Evolutionary conservation across 768 basidiomycete genomes (phyloP), one percentile per base, ranked within the genome.

Genomic region (Coprinellus aureogranulatus): DNA sequence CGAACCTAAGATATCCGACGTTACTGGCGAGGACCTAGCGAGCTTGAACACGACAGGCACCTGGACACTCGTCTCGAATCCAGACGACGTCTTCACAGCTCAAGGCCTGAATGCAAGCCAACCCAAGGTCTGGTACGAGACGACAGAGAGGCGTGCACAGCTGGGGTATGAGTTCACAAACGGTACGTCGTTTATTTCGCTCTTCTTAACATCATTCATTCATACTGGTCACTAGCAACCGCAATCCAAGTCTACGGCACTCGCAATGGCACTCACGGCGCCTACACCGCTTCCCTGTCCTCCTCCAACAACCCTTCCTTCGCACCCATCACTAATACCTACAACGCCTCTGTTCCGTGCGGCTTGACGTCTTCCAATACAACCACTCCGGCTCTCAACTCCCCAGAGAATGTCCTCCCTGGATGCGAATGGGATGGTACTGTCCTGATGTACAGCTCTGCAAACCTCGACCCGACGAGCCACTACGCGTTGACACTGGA

Each of bases 221-320:
- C 22, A 23, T 22, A 1, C 14, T 5, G 16, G 20, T 26, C 16
- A 14, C 2, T 30, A 58, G 57, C 51, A 18, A 53, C 51, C 22
- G 57, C 34, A n/a, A 28, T 58, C 16, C 57, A 58, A 39, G 51
- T 58, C 8, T 58, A 31, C 23, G 57, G 57, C 16, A 52, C 51
- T 9, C 52, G 57, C 6, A 58, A 58, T 34, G 57, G 42, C 3
- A 58, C 57, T 0, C 50, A 58, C 34, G 57, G 57, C 2, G n/a
- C 23, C 16, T 58, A 58, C 44, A 50, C 31, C 6, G 52, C 44
- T 4, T 52, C 57, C 4, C 52, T 58, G 14, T 20, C 49, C 14
- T 12, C 25, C 41, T 52, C 49, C 12, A 14, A 34, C 14, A 25
- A 20, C 23, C 37, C 46, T 27, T 53, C 57, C 22, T 28, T 28